Conservation (phyloP, 2,329 filamentous ascomycete genomes). For the Phialemonium atrogriseum region DNA sequence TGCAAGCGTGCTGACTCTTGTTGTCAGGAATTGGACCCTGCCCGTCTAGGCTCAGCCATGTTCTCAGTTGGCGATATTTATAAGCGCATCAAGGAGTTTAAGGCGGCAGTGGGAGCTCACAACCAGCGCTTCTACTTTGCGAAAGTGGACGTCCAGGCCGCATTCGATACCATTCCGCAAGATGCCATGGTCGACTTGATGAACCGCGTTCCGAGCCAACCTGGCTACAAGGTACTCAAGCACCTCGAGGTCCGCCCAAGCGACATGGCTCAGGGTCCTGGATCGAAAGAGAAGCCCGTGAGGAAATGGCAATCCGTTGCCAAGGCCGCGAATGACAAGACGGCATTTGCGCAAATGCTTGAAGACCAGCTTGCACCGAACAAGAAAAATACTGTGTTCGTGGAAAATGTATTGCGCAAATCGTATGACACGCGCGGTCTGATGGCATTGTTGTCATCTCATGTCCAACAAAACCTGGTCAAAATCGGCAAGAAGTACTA, state of each 20-base stretch:
- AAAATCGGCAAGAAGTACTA: conserved; percentile 85
- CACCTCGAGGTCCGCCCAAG: conserved; percentile 61
- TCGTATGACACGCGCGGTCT: conserved; percentile 50
- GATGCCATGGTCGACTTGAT: conserved; percentile 61
- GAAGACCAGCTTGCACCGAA: conserved; percentile 27
- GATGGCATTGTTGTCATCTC: conserved; percentile 63
- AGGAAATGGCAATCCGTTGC: conserved; percentile 48
- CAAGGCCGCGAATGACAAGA: conserved; percentile 28
- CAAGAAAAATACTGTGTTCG: conserved; percentile 65
- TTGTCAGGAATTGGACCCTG: conserved; percentile 40
- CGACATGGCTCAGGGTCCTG: neutral
- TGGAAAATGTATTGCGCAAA: conserved; percentile 57
- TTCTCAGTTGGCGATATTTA: conserved; percentile 80
- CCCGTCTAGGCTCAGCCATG: conserved; percentile 66
- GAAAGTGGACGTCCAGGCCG: conserved; percentile 85
- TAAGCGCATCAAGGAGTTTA: conserved; percentile 62
- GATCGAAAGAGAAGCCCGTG: conserved; percentile 22
- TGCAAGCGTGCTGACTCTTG: no score
- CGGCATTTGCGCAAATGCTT: conserved; percentile 37
- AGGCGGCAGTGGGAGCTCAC: conserved; percentile 32
- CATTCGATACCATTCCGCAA: conserved; percentile 95
- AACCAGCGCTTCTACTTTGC: conserved; percentile 64
- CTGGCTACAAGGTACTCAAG: conserved; percentile 62
- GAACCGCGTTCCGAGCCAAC: conserved; percentile 42
- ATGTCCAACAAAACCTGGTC: conserved; percentile 79